Evolutionary conservation across 495 filamentous ascomycete species (phyloP), one percentile per base, ranked within the genome.

Genomic region (Sordaria brevicollis): DNA sequence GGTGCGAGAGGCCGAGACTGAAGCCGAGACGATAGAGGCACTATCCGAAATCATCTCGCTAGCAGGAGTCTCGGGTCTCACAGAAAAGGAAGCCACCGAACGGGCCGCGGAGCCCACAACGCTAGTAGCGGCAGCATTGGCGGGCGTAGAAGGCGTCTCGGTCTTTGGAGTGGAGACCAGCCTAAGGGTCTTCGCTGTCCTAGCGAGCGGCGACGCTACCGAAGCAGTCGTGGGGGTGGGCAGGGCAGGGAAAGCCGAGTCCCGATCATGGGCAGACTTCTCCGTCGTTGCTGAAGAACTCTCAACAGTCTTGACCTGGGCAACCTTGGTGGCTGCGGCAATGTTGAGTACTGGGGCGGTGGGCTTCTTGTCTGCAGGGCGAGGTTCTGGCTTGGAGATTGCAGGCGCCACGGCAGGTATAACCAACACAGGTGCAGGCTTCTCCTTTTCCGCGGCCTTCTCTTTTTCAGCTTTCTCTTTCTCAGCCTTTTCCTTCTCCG

Each of bases 11-110:
- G 79, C 87, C n/a, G 94, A 97, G 19, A 91, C 83, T 5, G 93
- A 93, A 2, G 89, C 86, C 10, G 93, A 94, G 3, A 92, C 88
- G 41, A 92, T 85, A 5, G 88, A 89, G 31, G 91, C 91, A 70
- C 84, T 92, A 71, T 97, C 93, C 1, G 90, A 94, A 29, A 91
- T 85, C 5, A 87, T 76, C 71, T 96, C 93, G 71, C 90, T 91
- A 7, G 79, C 88, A 4, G 93, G 92, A 1, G 93, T 95, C 49
- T 88, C 89, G n/a, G 93, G 91, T 33, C 88, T 83, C 70, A 92
- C 87, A 35, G 86, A 75, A 0, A 89, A 88, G 6, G 79, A 73
- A 19, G 76, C 75, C 19, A 77, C 75, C 19, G 81, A 79, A 37
- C 81, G 77, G 17, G 76, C 74, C 21, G 77, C 76, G 15, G 80